Percentiles rank a stretch among this genome's conserved stretches.
These are phyloP conservation scores for Trametes hirsuta DNA, from an alignment of 1,284 basidiomycete genomes.

Conservation along the genomic window DNA sequence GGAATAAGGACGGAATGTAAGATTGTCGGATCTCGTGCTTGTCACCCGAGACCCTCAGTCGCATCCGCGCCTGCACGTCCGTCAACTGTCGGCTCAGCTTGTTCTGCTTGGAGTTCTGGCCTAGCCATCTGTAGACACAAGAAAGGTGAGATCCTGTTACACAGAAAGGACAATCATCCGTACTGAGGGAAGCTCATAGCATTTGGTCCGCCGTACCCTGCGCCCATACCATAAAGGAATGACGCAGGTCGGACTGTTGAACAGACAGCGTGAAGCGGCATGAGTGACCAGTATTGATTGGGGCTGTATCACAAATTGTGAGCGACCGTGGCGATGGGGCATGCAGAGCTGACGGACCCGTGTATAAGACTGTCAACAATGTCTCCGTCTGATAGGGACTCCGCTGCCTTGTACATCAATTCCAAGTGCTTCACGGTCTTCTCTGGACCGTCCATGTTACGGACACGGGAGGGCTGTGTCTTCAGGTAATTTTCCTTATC, in stretches of 20 bases:
- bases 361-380: slow-evolving; percentile 95
- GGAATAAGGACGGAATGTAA: slow-evolving; percentile 87
- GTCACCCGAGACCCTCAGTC: slow-evolving; percentile 89
- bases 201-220: slow-evolving; percentile 69
- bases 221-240: slow-evolving; percentile 74
- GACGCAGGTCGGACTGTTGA: slow-evolving; percentile 89
- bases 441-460: slow-evolving; percentile 64
- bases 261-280: slow-evolving; percentile 92
- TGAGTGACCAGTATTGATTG: slow-evolving; percentile 95
- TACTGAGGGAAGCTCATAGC: slow-evolving; percentile 83
- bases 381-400: slow-evolving; percentile 94
- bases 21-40: slow-evolving; percentile 88
- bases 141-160: background rate
- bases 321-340: background rate
- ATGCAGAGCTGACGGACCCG: slow-evolving; percentile 52
- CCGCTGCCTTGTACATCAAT: slow-evolving; percentile 87
- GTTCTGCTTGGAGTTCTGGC: slow-evolving; percentile 92
- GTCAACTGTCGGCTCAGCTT: slow-evolving; percentile 83
- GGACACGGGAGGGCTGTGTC: slow-evolving; percentile 69
- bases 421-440: slow-evolving; percentile 73
- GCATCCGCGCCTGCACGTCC: slow-evolving; percentile 95
- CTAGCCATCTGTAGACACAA: slow-evolving; percentile 76
- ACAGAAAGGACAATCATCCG: slow-evolving; percentile 32
- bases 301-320: slow-evolving; percentile 50
- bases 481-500: slow-evolving; percentile 89